Conservation (phyloP, 2,329 filamentous ascomycete species). For the Hirsutella minnesotensis region DNA sequence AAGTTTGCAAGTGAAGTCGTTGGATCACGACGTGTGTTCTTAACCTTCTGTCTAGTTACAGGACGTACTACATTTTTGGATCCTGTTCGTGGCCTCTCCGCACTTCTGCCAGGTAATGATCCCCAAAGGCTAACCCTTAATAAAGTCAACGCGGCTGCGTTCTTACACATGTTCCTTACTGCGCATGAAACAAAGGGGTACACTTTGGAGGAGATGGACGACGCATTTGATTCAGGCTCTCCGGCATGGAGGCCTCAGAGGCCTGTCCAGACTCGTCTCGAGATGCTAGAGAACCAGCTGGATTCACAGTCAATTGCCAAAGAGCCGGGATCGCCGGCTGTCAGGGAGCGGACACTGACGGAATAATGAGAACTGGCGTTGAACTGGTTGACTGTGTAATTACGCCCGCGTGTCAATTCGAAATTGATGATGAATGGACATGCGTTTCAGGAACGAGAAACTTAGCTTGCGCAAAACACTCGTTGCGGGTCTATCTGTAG, state of each 20-base stretch:
- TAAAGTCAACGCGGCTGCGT: conserved; percentile 49
- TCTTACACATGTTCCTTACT: conserved; percentile 54
- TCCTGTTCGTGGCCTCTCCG: conserved; percentile 26
- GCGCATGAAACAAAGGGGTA: conserved; percentile 58
- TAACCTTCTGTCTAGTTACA: conserved; percentile 21
- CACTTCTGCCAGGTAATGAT: neutral
- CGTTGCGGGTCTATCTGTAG: no score
- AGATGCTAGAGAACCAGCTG: conserved; percentile 34
- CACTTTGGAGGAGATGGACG: conserved; percentile 66
- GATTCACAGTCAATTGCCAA: conserved; percentile 13
- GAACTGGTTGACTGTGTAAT: no score
- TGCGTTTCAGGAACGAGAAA: no score
- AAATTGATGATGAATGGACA: no score
- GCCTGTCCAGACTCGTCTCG: conserved; percentile 30
- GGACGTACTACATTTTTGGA: conserved; percentile 65
- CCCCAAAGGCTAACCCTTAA: neutral
- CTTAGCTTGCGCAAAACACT: no score
- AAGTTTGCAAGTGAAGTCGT: no score
- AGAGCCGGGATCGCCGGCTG: neutral
- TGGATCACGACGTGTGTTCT: no score
- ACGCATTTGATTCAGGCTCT: conserved; percentile 51
- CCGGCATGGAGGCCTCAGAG: conserved; percentile 43
- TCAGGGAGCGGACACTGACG: neutral
- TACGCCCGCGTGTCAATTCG: no score
- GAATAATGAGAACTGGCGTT: neutral